Evolutionary conservation across 192 early-diverging fungal species (phyloP), one percentile per base, ranked within the genome.

Genomic region (Coemansia sp.): DNA sequence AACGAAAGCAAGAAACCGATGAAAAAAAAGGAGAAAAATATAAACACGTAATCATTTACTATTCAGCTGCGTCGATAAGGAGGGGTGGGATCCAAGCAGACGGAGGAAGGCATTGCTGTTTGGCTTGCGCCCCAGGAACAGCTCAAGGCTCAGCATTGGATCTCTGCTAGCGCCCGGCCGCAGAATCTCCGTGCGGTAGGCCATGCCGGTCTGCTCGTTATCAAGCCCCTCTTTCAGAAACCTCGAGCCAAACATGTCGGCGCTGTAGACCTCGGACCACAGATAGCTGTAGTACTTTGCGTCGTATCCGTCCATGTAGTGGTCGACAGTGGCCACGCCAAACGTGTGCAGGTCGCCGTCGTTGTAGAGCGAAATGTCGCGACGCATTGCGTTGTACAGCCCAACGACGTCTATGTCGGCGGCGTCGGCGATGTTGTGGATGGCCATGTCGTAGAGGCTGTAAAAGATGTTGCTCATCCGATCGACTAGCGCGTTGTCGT

Each of bases 121-220:
- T 23, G 89, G 89, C 62, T 91, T 86, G 17, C 90, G 81, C 13
- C 89, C 90, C 63, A 92, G 69, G 70, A 92, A 92, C 20, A 63
- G 70, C 56, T 75, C 75, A 48, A 92, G 65, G n/a, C 88, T 61
- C 42, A 87, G 88, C 59, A 85, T 79, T 3, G 82, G 87, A 74
- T 90, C 88, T 0, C 64, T 59, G 41, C 79, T 82, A 25, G 84
- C 88, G 13, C 86, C 87, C 9, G 81, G 85, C 10, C 75, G 81
- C n/a, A 93, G 66, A 68, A 93, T 88, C 29, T 80, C 73, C 9
- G 79, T 79, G 56, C 91, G 87, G 50, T 90, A 93, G 52, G 81
- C 82, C 10, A 65, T 58, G n/a, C 91, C 90, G 3, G 82, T 71
- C 23, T 73, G 59, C n/a, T 62, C 53, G 59, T 87, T 87, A 35